Evolutionary conservation across 2,329 filamentous ascomycete species (phyloP).

Genomic region (Aspergillus brasiliensis): DNA sequence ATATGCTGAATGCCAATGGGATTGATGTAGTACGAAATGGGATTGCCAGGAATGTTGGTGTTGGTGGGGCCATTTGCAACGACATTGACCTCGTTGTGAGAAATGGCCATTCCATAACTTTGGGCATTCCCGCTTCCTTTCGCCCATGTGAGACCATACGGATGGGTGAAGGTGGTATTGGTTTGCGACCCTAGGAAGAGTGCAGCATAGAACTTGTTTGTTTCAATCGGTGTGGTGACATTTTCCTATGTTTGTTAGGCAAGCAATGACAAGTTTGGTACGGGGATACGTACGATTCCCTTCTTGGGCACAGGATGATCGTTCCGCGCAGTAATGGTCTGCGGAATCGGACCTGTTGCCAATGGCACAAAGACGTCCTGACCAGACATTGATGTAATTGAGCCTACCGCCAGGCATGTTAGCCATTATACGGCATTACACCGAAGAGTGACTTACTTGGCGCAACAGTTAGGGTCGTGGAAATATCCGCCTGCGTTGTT

Average conservation of each 20-base stretch:
- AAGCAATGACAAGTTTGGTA: background rate
- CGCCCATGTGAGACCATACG: constrained; percentile 70
- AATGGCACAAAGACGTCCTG: constrained; percentile 49
- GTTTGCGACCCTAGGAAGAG: constrained; percentile 75
- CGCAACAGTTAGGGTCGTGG: background rate
- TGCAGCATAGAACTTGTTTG: constrained; percentile 71
- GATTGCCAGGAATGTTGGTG: constrained; percentile 55
- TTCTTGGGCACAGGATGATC: constrained; percentile 48
- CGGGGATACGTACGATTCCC: constrained; percentile 37
- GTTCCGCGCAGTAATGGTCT: constrained; percentile 39
- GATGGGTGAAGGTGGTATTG: constrained; percentile 71
- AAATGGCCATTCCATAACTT: constrained; percentile 77
- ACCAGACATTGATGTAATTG: constrained; percentile 28
- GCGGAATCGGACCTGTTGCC: constrained; percentile 40
- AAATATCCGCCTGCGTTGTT: background rate
- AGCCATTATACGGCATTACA: background rate
- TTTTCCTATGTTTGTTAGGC: constrained; percentile 30
- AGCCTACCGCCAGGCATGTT: constrained; percentile 6
- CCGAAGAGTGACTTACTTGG: constrained; percentile 9
- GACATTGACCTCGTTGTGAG: constrained; percentile 70
- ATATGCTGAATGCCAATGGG: constrained; percentile 81
- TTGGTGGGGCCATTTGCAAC: constrained; percentile 65
- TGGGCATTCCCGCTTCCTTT: constrained; percentile 62
- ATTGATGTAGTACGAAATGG: constrained; percentile 73
- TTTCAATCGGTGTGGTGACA: constrained; percentile 42